A percentile compares a stretch with the other conserved stretches of the same genome.
Evolutionary conservation across 179 eudicot species (phyloP).

Genomic region (Gypsophila paniculata): DNA sequence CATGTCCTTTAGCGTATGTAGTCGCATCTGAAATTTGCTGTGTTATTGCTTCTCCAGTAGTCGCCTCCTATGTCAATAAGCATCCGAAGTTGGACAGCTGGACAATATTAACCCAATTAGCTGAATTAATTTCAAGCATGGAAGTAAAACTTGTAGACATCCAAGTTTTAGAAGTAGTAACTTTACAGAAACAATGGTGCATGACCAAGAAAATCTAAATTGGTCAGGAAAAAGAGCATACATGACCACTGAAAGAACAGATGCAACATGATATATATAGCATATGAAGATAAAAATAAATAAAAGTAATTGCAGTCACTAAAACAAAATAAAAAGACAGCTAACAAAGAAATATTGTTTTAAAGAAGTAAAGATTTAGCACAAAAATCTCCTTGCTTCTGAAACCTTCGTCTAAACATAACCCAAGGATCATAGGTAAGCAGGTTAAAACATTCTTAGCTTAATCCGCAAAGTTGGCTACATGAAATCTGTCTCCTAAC

Average conservation of each 20-base stretch:
- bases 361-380: not conserved
- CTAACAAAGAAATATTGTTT: not conserved
- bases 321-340: no score
- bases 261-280: slow-evolving; percentile 1
- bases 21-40: slow-evolving; percentile 51
- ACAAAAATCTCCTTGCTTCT: not conserved
- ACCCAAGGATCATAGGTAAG: not conserved
- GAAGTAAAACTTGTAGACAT: not conserved
- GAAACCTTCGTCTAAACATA: no score
- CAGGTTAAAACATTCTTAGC: not conserved
- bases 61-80: slow-evolving; percentile 40
- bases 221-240: not conserved
- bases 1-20: slow-evolving; percentile 14
- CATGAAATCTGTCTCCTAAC: slow-evolving; percentile 8
- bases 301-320: no score
- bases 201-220: not conserved
- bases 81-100: slow-evolving; percentile 38
- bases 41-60: slow-evolving; percentile 39
- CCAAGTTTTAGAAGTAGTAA: slow-evolving; percentile 10
- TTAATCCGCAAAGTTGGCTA: slow-evolving; percentile 1
- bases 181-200: not conserved
- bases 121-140: slow-evolving; percentile 9
- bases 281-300: no score
- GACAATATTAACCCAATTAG: slow-evolving; percentile 19
- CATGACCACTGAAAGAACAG: not conserved